phyloP scores from a whole-genome alignment of 2,329 filamentous ascomycete genomes.

The Thelonectria blattea region DNA sequence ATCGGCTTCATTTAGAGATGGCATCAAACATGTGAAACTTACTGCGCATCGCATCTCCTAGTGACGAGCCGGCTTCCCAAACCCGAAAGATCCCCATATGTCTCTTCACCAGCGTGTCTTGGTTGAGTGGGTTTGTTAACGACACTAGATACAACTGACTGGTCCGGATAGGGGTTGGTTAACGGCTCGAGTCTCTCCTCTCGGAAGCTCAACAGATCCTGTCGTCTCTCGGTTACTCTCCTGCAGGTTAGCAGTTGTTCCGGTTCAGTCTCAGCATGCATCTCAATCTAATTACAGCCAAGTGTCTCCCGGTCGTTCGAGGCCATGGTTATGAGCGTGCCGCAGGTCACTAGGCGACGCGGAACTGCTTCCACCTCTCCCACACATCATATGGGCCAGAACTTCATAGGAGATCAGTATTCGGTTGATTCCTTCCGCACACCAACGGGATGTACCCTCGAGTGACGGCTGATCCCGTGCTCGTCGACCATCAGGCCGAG shows the following conservation, averaged over 20 bases:
- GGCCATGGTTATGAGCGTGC: too few species aligned
- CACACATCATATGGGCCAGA: not conserved
- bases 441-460: not conserved
- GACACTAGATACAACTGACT: not conserved
- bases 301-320: not conserved
- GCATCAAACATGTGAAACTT: constrained; percentile 3
- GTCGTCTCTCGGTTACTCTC: not conserved
- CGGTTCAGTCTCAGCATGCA: not conserved
- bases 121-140: not conserved
- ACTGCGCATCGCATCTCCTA: not conserved
- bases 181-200: not conserved
- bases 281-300: not conserved
- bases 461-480: not conserved
- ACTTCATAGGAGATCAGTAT: not conserved
- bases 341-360: not conserved
- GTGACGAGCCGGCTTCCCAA: constrained; percentile 7
- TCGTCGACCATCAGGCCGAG: not conserved
- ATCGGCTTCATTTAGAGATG: not conserved
- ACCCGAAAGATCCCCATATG: not conserved
- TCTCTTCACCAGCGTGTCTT: not conserved
- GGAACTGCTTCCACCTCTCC: not conserved
- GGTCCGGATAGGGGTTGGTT: not conserved
- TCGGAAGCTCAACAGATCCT: not conserved
- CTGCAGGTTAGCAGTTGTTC: not conserved
- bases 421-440: not conserved